Conservation (phyloP, 768 basidiomycete species). For the Exsudoporus frostii region DNA sequence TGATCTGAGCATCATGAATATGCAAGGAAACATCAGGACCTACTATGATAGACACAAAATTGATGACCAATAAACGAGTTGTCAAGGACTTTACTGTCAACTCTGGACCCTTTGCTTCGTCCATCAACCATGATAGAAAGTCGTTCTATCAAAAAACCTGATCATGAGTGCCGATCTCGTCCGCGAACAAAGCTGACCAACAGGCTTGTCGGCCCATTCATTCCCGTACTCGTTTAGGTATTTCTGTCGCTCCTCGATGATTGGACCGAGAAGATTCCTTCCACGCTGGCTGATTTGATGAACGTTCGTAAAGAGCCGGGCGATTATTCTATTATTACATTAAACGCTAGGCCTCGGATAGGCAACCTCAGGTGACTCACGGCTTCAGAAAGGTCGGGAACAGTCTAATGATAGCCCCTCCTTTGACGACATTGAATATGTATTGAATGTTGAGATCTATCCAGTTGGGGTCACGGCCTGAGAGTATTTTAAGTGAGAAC, state of each 20-base stretch:
- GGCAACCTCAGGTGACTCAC: not conserved
- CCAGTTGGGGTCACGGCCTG: constrained; percentile 27
- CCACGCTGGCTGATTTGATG: not conserved
- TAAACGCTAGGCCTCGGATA: not conserved
- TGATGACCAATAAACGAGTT: not conserved
- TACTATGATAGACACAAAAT: not conserved
- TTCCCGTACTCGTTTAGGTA: constrained; percentile 21
- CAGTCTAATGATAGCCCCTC: constrained; percentile 15
- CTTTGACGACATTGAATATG: constrained; percentile 26
- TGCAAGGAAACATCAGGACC: not conserved
- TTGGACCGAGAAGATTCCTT: constrained; percentile 22
- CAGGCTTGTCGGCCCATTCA: constrained; percentile 32
- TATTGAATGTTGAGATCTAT: constrained; percentile 27
- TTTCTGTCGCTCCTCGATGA: constrained; percentile 28
- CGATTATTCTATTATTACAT: not conserved
- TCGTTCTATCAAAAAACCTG: constrained; percentile 23
- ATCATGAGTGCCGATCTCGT: not conserved
- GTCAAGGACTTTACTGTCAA: constrained; percentile 19
- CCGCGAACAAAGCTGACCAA: not conserved
- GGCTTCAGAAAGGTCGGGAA: constrained; percentile 26
- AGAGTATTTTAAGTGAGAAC: too few relatives aligned
- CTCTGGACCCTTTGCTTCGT: constrained; percentile 17
- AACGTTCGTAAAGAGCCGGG: constrained; percentile 8
- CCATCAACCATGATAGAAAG: constrained; percentile 32
- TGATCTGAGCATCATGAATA: too few relatives aligned